phyloP scores from a whole-genome alignment of 179 eudicot species.

The Camellia oleifera region DNA sequence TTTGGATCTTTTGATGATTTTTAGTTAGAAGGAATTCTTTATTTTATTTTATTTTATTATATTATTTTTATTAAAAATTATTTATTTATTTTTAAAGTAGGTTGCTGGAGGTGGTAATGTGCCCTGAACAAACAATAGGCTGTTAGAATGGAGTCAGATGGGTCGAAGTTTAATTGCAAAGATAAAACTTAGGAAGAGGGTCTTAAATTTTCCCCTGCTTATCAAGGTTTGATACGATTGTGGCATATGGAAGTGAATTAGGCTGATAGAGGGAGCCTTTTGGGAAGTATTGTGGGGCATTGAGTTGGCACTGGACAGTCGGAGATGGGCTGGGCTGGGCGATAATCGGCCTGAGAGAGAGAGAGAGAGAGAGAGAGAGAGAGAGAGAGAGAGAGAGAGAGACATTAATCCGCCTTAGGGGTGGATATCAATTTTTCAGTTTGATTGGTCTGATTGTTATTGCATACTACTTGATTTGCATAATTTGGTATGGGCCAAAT shows the following conservation, averaged over 20 bases:
- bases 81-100: background rate
- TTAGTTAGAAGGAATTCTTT: background rate
- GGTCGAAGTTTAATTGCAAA: conserved; percentile 5
- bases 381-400: too few species aligned
- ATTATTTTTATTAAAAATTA: background rate
- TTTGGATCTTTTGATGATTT: background rate
- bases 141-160: background rate
- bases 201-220: background rate
- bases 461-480: too few species aligned
- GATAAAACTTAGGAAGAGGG: background rate
- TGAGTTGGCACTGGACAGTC: background rate
- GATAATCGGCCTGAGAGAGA: too few species aligned
- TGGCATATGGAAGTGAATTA: background rate
- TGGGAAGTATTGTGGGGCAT: background rate
- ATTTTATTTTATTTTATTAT: too few species aligned
- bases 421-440: background rate
- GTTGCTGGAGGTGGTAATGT: background rate
- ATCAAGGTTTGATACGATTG: background rate
- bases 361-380: too few species aligned
- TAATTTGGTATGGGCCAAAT: too few species aligned
- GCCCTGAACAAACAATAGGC: background rate
- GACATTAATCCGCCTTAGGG: too few species aligned
- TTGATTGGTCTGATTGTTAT: too few species aligned
- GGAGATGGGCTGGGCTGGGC: too few species aligned
- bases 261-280: background rate